Conservation (phyloP, 1,284 basidiomycete species). For the Boletus hoseneyae region DNA sequence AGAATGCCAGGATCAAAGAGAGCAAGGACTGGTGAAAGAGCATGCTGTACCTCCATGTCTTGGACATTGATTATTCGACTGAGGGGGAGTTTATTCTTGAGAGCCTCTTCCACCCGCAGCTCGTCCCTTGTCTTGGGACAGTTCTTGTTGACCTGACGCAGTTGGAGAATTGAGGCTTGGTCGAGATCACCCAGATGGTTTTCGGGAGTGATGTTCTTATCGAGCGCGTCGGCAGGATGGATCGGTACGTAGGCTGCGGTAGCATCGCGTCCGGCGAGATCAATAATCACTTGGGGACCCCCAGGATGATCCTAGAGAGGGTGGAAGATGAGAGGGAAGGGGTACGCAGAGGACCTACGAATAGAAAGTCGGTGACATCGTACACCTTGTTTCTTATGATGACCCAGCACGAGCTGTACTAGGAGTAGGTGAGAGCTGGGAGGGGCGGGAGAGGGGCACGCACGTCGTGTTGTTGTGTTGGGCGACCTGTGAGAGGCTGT, state of each 20-base stretch:
- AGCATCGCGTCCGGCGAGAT: slow-evolving; percentile 77
- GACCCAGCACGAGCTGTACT: slow-evolving; percentile 79
- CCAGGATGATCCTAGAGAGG: slow-evolving; percentile 72
- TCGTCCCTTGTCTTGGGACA: slow-evolving; percentile 67
- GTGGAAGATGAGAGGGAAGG: slow-evolving; percentile 3
- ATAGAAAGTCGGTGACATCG: slow-evolving; percentile 83
- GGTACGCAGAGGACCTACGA: slow-evolving; percentile 38
- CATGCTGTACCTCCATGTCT: slow-evolving; percentile 67
- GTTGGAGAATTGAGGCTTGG: slow-evolving; percentile 43
- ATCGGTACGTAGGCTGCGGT: slow-evolving; percentile 72
- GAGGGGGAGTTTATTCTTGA: slow-evolving; percentile 60
- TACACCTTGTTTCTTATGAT: slow-evolving; percentile 76
- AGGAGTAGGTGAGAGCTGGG: not conserved
- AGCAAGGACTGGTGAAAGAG: not conserved
- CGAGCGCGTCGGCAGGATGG: slow-evolving; percentile 68
- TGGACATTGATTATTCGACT: slow-evolving; percentile 65
- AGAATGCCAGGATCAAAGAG: not conserved
- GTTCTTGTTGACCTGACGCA: slow-evolving; percentile 40
- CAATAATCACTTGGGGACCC: slow-evolving; percentile 72
- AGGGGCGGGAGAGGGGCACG: slow-evolving; percentile 9
- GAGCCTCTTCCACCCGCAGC: slow-evolving; percentile 59
- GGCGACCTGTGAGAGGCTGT: slow-evolving; percentile 43
- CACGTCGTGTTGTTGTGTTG: slow-evolving; percentile 54
- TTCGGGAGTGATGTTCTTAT: slow-evolving; percentile 60
- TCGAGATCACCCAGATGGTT: slow-evolving; percentile 74